A percentile compares a stretch with the other conserved stretches of the same genome.
These are phyloP conservation scores for Rhodotorula diobovata DNA, from an alignment of 768 basidiomycete genomes.

Conservation along the genomic window DNA sequence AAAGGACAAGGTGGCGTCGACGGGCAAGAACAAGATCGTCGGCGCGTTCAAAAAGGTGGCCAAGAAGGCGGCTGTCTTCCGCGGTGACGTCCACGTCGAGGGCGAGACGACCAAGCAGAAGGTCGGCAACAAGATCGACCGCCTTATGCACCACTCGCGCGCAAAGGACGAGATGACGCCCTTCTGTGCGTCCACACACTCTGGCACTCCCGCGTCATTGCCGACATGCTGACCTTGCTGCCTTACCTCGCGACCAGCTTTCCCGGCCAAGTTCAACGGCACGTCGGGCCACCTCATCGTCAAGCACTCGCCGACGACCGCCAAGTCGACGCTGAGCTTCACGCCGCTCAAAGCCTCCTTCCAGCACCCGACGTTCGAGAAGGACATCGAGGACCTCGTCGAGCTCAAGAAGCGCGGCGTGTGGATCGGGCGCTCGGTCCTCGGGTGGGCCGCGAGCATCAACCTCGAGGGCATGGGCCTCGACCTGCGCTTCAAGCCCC, in stretches of 20 bases:
- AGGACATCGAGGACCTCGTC: conserved; percentile 48
- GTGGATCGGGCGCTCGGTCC: conserved; percentile 47
- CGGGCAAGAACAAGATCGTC: conserved; percentile 43
- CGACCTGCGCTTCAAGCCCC: conserved; percentile 47
- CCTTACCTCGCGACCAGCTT: conserved; percentile 40
- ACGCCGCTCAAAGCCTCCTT: conserved; percentile 42
- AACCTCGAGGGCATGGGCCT: conserved; percentile 49
- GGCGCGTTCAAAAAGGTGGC: conserved; percentile 45
- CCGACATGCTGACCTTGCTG: background rate
- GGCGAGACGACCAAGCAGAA: conserved; percentile 43
- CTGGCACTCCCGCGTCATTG: background rate
- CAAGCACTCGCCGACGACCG: conserved; percentile 39
- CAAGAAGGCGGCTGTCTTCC: conserved; percentile 49
- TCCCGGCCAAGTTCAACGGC: conserved; percentile 47
- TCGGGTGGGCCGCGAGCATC: conserved; percentile 49
- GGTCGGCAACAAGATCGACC: conserved; percentile 48
- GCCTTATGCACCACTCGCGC: conserved; percentile 44
- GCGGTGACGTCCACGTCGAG: conserved; percentile 49
- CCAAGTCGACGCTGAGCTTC: conserved; percentile 35
- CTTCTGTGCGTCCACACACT: conserved; percentile 41
- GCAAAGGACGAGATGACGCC: conserved; percentile 47
- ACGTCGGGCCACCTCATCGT: conserved; percentile 48
- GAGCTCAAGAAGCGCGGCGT: conserved; percentile 50
- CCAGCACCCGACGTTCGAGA: conserved; percentile 41
- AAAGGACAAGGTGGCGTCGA: background rate